Base-by-base conservation (phyloP, 208 protist genomes). In the Wallacemonas collosoma region DNA sequence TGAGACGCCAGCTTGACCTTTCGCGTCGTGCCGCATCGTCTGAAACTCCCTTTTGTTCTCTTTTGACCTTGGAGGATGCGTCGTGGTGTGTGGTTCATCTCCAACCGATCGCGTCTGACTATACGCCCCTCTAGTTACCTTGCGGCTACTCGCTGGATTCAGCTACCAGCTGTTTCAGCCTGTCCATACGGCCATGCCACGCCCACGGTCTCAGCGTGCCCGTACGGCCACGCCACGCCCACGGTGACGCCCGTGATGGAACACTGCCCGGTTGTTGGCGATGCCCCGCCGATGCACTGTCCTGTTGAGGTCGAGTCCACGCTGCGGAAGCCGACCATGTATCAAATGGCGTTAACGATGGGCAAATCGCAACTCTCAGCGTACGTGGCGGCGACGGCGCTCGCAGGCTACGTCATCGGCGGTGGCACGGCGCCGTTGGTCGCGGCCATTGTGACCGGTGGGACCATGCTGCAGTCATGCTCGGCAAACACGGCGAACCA, bases 401-500 rank as follows among this genome's bases (percentile, higher is more conserved):
- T 93, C 47, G 87, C 80, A 7, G 91, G 89, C 4, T 95, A 93
- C 63, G 88, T 94, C 1, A 84, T 93, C 39, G 81, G 81, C n/a
- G 80, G 83, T 50, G 91, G 89, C 38, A 55, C 77, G 39, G 89
- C 61, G 51, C 83, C 84, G 2, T 47, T 90, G 35, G 48, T 89
- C 4, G 80, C 78, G 5, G 79, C 79, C 12, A 82, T 78, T 35
- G 14, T 97, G 48, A 87, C 83, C 0, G 73, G 72, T 2, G 93
- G 93, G 14, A 95, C 89, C 39, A 82, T 93, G 72, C 80, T 95
- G 39, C 90, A 95, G 68, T 90, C 85, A 17, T 92, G 83, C 75
- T 95, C 90, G 0, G 93, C 93, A 40, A 97, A 97, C 77, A 96
- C 91, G 17, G 89, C 86, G 8, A 97, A 97, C 72, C 93, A 97